Base-by-base conservation (phyloP, 1,284 basidiomycete species). In the Chiua sp. region DNA sequence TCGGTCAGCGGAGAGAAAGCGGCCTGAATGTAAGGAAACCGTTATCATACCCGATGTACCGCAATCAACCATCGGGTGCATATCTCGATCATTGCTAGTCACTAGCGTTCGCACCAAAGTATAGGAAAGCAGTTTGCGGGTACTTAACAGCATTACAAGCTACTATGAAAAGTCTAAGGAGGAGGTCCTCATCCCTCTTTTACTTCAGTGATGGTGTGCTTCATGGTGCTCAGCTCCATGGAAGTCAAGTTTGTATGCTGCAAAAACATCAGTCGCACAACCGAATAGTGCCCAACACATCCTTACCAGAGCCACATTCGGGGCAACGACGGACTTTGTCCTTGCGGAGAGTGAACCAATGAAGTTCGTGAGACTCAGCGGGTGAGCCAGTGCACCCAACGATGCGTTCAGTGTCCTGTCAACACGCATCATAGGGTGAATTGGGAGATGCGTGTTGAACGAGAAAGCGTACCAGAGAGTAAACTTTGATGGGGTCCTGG, bases 371-470 rank as follows among this genome's bases (percentile, higher is more conserved):
- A 47, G 94, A 96, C 78, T 98, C 95, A 53, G 91, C 92, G 30
- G 95, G 95, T 71, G 83, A 87, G 61, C 94, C 95, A 53, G 96
- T 96, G 84, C 96, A 98, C 59, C 95, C 95, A 72, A 98, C 81
- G 63, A 93, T 84, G 67, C 95, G 93, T 65, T 88, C 86, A 56
- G 83, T 80, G 70, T 89, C 88, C 94, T 97, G 39, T 28, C 3
- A 49, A 47, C 53, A 54, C 6, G 13, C n/a, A 51, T 59, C 15
- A 60, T 50, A 53, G 10, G 13, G n/a, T 54, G 26, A 20, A 48
- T 37, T 7, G 22, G 10, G 35, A 28, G 30, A 7, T n/a, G 49
- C 15, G 11, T 13, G 32, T 16, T 26, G 12, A 8, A 42, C 39
- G 7, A 1, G 53, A n/a, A 44, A 55, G 85, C 94, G 76, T 69